These are phyloP conservation scores for Cyclotella distinguenda DNA, from an alignment of 108 stramenopile genomes.

Conservation along the genomic window DNA sequence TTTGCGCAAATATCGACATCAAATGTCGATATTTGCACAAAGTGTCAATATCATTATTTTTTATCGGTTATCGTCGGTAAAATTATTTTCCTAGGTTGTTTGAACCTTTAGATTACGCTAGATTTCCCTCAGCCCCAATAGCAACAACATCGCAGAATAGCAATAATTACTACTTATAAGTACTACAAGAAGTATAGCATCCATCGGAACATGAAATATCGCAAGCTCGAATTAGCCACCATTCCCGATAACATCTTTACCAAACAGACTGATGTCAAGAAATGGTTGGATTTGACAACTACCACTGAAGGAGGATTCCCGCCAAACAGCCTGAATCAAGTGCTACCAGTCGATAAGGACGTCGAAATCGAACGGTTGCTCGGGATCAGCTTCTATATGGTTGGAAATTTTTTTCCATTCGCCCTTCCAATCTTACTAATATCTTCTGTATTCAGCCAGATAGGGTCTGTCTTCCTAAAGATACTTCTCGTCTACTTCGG, in stretches of 20 bases:
- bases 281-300: constrained; percentile 52
- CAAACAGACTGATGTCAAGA: constrained; percentile 36
- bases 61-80: no score
- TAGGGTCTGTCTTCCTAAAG: constrained; percentile 20
- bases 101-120: no score
- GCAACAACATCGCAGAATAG: no score
- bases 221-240: constrained; percentile 51
- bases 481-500: constrained; percentile 35
- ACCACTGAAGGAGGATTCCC: constrained; percentile 39
- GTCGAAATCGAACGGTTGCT: constrained; percentile 64
- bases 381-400: constrained; percentile 63
- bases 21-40: no score
- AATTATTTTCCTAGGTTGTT: no score
- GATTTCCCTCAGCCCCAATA: no score
- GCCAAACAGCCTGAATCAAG: constrained; percentile 35
- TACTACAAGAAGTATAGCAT: no score
- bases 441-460: constrained; percentile 18
- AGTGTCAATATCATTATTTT: no score
- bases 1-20: no score
- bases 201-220: constrained; percentile 50
- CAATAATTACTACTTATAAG: no score
- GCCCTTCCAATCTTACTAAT: constrained; percentile 37
- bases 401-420: constrained; percentile 65
- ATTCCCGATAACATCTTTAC: constrained; percentile 58
- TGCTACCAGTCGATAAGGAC: constrained; percentile 27